A percentile compares a stretch with the other conserved stretches of the same genome.
Evolutionary conservation across 208 protist species (phyloP).

Genomic region (Leishmania guyanensis): DNA sequence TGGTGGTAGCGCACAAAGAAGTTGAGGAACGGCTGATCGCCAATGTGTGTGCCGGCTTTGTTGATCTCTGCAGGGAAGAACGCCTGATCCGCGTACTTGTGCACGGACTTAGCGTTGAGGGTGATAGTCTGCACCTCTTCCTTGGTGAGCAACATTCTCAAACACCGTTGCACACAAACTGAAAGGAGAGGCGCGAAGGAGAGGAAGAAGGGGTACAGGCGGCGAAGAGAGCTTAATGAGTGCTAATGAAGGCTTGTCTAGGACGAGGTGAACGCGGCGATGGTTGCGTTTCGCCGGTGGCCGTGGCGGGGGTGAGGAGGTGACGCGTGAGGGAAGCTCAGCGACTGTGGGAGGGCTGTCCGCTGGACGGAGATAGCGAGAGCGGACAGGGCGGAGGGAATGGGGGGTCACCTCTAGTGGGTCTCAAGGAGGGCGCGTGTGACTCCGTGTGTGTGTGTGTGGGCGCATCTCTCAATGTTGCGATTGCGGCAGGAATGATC

Average conservation of each 20-base stretch:
- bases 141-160: constrained; percentile 34
- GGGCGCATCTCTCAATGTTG: too few relatives aligned
- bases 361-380: not conserved
- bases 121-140: constrained; percentile 55
- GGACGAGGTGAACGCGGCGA: not conserved
- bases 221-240: not conserved
- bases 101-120: constrained; percentile 63
- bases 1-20: constrained; percentile 76
- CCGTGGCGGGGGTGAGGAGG: not conserved
- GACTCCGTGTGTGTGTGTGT: not conserved
- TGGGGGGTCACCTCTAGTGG: not conserved
- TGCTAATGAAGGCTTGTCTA: not conserved
- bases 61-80: constrained; percentile 68
- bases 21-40: constrained; percentile 46
- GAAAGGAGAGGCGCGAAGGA: constrained; percentile 12
- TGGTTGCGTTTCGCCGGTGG: not conserved
- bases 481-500: too few relatives aligned
- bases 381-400: not conserved
- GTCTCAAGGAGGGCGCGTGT: not conserved
- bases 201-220: constrained; percentile 14
- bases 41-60: constrained; percentile 24
- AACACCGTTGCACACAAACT: not conserved
- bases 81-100: constrained; percentile 62
- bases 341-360: not conserved
- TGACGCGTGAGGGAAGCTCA: not conserved